These are phyloP conservation scores for Colletotrichum cuscutae DNA, from an alignment of 2,329 filamentous ascomycete species.

Conservation along the genomic window DNA sequence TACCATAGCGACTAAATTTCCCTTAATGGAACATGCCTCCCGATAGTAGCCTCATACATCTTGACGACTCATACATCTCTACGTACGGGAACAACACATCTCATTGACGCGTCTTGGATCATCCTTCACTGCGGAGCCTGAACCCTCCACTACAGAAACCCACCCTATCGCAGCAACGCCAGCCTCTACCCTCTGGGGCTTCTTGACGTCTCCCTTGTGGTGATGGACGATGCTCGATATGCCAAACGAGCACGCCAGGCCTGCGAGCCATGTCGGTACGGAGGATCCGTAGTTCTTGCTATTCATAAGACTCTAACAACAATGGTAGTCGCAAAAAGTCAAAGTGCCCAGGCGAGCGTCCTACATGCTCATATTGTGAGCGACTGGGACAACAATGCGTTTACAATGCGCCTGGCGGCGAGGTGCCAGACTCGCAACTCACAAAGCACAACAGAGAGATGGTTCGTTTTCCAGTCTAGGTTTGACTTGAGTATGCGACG, in stretches of 20 bases:
- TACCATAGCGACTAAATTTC: background rate
- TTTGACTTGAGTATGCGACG: background rate
- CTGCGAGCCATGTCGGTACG: slow-evolving; percentile 22
- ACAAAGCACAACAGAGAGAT: background rate
- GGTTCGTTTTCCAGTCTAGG: background rate
- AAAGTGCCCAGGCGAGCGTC: slow-evolving; percentile 13
- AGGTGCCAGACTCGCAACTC: background rate
- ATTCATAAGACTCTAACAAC: background rate
- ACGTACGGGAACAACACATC: too few species aligned
- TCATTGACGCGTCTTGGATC: background rate
- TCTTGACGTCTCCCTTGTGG: background rate
- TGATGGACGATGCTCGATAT: slow-evolving; percentile 29
- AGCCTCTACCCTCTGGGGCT: background rate
- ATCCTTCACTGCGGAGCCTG: background rate
- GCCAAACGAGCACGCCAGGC: slow-evolving; percentile 25
- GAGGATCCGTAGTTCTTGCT: too few species aligned
- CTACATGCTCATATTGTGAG: slow-evolving; percentile 14
- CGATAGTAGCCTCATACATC: background rate
- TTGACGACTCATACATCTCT: background rate
- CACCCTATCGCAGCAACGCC: background rate
- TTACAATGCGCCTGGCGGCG: slow-evolving; percentile 1
- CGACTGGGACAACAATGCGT: slow-evolving; percentile 13
- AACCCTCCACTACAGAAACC: background rate
- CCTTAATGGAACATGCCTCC: background rate
- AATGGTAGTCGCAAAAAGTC: slow-evolving; percentile 9